Percentiles rank a stretch among this genome's conserved stretches.
These are phyloP conservation scores for Ceratocystis albifundus DNA, from an alignment of 2,329 filamentous ascomycete species.

Conservation along the genomic window DNA sequence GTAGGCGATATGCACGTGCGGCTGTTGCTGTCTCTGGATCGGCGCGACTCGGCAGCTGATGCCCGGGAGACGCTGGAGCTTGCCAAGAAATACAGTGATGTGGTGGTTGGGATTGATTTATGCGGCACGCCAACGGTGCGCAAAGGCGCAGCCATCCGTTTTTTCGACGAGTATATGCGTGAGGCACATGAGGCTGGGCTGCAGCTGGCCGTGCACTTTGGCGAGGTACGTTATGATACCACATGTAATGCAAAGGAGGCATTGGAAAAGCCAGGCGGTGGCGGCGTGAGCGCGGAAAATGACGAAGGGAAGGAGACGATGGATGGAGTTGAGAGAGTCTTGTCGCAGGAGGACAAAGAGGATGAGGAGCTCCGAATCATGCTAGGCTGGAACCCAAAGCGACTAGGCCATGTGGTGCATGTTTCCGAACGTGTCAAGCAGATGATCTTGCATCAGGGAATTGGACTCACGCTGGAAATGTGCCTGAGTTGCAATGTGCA, in stretches of 20 bases:
- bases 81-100: slow-evolving; percentile 43
- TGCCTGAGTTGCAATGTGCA: slow-evolving; percentile 74
- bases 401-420: slow-evolving; percentile 70
- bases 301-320: not conserved
- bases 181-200: slow-evolving; percentile 45
- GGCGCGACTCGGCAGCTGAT: slow-evolving; percentile 46
- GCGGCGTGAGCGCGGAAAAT: not conserved
- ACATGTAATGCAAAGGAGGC: slow-evolving; percentile 14
- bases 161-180: slow-evolving; percentile 49
- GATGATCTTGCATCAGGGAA: slow-evolving; percentile 39
- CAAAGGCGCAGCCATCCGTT: slow-evolving; percentile 45
- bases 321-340: not conserved
- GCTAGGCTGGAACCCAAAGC: slow-evolving; percentile 52
- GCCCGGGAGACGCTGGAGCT: slow-evolving; percentile 55
- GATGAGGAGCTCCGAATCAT: slow-evolving; percentile 51
- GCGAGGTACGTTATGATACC: slow-evolving; percentile 42
- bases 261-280: slow-evolving; percentile 3
- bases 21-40: slow-evolving; percentile 65
- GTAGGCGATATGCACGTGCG: slow-evolving; percentile 42
- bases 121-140: slow-evolving; percentile 56
- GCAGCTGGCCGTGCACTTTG: slow-evolving; percentile 65
- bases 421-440: slow-evolving; percentile 49
- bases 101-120: slow-evolving; percentile 64
- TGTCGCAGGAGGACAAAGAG: slow-evolving; percentile 35
- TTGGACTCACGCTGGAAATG: slow-evolving; percentile 55